Evolutionary conservation across 2,329 filamentous ascomycete species (phyloP), one percentile per base, ranked within the genome.

Genomic region (Colletotrichum scovillei): DNA sequence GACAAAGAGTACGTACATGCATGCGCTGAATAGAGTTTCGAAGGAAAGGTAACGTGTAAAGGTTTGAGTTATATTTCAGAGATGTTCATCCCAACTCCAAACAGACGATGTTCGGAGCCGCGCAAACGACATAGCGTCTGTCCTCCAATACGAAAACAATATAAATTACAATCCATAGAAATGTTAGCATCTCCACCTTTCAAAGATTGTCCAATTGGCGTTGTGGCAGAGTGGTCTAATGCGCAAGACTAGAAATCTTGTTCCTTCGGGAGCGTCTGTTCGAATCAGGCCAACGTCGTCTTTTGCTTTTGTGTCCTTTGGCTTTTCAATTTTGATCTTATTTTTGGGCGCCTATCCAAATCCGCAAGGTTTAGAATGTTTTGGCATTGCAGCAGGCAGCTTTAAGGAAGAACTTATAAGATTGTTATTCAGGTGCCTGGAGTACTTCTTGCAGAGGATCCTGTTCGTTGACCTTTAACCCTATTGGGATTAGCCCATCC

Each of bases 221-320:
- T 63, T 63, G 62, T 63, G 62, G 62, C 62, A 63, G 62, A 63
- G 62, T 63, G 62, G 62, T 63, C 62, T 63, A 63, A 63, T 63
- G 62, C 62, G 62, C 62, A 63, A 63, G 62, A 63, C 62, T 63
- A 53, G 62, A 63, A 63, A 63, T 63, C 46, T 63, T 63, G 62
- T 63, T 63, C 62, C 62, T 63, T 63, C 62, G 62, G 62, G 62
- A 63, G 62, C 62, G 62, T 63, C 62, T 63, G 62, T 55, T 63
- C 62, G 62, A 63, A 63, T 63, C 62, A 63, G 62, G 46, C 62
- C 62, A 63, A 63, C 62, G 62, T 63, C 62, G 62, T n/a, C 14
- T 63, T 63, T 63, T 19, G n/a, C 19, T 11, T 30, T 58, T 32
- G 16, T 8, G 8, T 35, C 6, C 11, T 32, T 2, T 53, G 0